phyloP scores from a whole-genome alignment of 345 rosid genomes.

The Moricandia arvensis region DNA sequence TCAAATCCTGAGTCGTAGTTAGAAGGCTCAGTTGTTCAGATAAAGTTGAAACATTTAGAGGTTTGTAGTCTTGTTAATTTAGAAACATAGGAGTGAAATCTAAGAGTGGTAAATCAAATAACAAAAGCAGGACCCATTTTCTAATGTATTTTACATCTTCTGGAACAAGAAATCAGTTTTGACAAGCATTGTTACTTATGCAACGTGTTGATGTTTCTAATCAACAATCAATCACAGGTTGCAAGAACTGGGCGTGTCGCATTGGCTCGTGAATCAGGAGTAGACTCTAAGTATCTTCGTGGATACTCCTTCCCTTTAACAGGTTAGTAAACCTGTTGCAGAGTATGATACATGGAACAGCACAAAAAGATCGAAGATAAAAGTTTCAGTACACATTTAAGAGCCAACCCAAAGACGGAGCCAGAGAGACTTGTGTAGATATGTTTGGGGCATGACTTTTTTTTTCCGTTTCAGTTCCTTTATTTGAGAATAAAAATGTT shows the following conservation, averaged over 20 bases:
- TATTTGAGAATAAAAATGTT: background rate
- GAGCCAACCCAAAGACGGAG: background rate
- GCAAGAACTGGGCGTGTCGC: constrained; percentile 95
- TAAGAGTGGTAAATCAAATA: background rate
- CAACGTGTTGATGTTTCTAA: background rate
- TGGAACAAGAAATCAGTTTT: constrained; percentile 1
- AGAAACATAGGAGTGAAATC: background rate
- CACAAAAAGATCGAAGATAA: constrained; percentile 13
- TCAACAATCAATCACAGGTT: constrained; percentile 48
- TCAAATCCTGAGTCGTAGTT: background rate
- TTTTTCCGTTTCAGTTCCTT: background rate
- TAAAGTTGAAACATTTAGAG: background rate
- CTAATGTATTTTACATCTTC: background rate
- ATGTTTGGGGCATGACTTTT: background rate
- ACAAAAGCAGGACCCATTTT: background rate
- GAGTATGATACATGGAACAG: constrained; percentile 13
- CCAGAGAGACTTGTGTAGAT: background rate
- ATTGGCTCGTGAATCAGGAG: constrained; percentile 82
- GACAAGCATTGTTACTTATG: background rate
- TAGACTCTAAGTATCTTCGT: constrained; percentile 80
- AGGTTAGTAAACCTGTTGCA: constrained; percentile 7
- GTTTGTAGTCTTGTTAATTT: constrained; percentile 2
- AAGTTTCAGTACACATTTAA: constrained; percentile 11
- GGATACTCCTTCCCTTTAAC: constrained; percentile 75
- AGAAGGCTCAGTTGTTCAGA: background rate